Base-by-base conservation (phyloP, 2,329 filamentous ascomycete genomes). In the Chalaropsis ovoidea region DNA sequence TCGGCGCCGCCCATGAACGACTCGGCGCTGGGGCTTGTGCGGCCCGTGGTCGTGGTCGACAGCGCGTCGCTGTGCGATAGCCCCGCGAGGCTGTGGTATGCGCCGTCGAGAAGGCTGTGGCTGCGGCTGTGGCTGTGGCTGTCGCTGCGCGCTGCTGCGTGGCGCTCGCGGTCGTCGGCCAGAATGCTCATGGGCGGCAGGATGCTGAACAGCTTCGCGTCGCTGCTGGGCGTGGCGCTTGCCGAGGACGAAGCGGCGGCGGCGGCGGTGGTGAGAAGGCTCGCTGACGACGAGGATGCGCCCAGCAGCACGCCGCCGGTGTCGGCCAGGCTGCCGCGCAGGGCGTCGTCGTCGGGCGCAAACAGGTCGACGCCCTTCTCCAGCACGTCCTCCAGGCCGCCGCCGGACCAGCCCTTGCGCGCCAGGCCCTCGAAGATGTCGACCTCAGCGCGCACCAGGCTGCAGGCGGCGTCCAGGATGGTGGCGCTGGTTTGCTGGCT, bases 341-440 rank as follows among this genome's bases (percentile, higher is more conserved):
- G 49, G 15, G 61, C 60, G 8, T 63, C 68, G 27, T 72, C 71
- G 17, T 78, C 76, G 2, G 71, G 76, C 2, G 81, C 81, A 67
- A 86, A 85, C 19, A 87, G 74, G 71, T 88, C 85, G 43, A 79
- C 77, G 8, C 84, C 85, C 70, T 81, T 82, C 67, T 87, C 85
- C 2, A 88, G 75, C 3, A 88, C 74, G 42, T 87, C 85, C 67
- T 87, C 85, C 35, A 88, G 75, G 0, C 85, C 85, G 39, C 85
- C 85, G 45, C 85, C 85, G 22, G 77, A 81, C 85, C 85, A 87
- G 7, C 85, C 85, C 70, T 88, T 88, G 67, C 84, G 76, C 22
- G 85, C 85, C 27, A 88, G 75, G 27, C 81, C 78, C 75, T 88
- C 85, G 67, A 86, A 87, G 35, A 88, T 87, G 73, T 88, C 85